Conservation (phyloP, 169 alveolate species). For the Perkinsus chesapeaki region DNA sequence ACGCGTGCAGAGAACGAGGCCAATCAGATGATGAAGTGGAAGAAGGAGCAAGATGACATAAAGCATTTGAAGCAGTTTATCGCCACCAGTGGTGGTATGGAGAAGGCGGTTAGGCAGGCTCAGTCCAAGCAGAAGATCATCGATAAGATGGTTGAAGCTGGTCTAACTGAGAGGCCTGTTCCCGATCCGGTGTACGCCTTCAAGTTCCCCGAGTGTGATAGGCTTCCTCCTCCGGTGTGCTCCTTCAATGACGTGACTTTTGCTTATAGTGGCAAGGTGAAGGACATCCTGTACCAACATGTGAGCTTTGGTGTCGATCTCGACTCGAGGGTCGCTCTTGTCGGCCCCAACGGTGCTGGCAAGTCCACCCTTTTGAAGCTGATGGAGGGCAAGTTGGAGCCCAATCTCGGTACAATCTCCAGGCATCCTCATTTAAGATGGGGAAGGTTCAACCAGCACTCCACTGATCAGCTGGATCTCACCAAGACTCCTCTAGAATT, state of each 20-base stretch:
- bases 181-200: slow-evolving; percentile 74
- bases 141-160: slow-evolving; percentile 77
- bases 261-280: slow-evolving; percentile 33
- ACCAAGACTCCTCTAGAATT: slow-evolving; percentile 85
- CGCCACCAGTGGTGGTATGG: slow-evolving; percentile 68
- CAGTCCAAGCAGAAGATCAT: slow-evolving; percentile 78
- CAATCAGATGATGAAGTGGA: slow-evolving; percentile 70
- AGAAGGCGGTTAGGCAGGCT: slow-evolving; percentile 42
- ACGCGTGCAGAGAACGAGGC: slow-evolving; percentile 74
- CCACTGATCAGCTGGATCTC: slow-evolving; percentile 81
- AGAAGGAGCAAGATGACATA: slow-evolving; percentile 71
- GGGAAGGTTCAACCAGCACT: slow-evolving; percentile 90
- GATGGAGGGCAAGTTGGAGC: slow-evolving; percentile 66
- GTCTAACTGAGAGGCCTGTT: slow-evolving; percentile 70
- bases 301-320: slow-evolving; percentile 46
- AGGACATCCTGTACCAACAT: slow-evolving; percentile 47
- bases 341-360: slow-evolving; percentile 96
- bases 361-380: slow-evolving; percentile 88
- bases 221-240: slow-evolving; percentile 73
- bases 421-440: slow-evolving; percentile 82
- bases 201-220: slow-evolving; percentile 75
- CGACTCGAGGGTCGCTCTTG: slow-evolving; percentile 86
- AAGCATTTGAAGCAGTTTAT: slow-evolving; percentile 86
- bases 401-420: slow-evolving; percentile 73
- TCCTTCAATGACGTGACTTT: slow-evolving; percentile 56